Evolutionary conservation across 768 basidiomycete genomes (phyloP), one percentile per base, ranked within the genome.

Genomic region (Serendipita indica): DNA sequence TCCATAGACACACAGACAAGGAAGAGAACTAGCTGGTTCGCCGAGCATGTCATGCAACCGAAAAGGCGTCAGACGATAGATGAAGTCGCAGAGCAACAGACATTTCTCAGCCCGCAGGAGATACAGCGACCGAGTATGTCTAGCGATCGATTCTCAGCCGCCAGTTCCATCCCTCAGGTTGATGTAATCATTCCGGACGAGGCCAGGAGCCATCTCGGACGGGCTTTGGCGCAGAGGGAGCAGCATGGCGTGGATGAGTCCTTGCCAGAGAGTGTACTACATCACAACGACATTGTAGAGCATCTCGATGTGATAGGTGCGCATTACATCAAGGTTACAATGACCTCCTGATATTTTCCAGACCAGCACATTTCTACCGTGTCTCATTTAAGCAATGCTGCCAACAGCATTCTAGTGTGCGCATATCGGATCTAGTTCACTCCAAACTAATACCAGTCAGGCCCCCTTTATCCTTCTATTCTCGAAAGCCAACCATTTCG

Each of bases 231-330:
- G n/a, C n/a, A 20, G 2, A 1, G 49, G n/a, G 49, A 54, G 49
- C n/a, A 3, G 20, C 22, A 10, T 1, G n/a, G 20, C 22, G 4
- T 10, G 30, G 49, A 54, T n/a, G 30, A 25, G 2, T 16, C 20
- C 30, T 22, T 54, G 10, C 20, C 49, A 7, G 2, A 25, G 22
- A 54, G 49, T 33, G 30, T 27, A 10, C 49, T 54, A n/a, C 83
- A 89, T 65, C 79, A 83, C 61, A 84, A 89, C 64, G 83, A 87
- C 64, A 78, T 89, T 46, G 85, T 90, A 3, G 88, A 89, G 61
- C 82, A 89, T 67, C 70, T 91, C 63, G 88, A 91, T 69, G 83
- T 81, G 39, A 85, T 88, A 60, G 85, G 84, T 82, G 63, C 43
- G 73, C 63, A 25, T 59, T 32, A 37, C 33, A 39, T 57, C 25